These are phyloP conservation scores for Colletotrichum tabaci DNA, from an alignment of 2,329 filamentous ascomycete species.

Conservation along the genomic window DNA sequence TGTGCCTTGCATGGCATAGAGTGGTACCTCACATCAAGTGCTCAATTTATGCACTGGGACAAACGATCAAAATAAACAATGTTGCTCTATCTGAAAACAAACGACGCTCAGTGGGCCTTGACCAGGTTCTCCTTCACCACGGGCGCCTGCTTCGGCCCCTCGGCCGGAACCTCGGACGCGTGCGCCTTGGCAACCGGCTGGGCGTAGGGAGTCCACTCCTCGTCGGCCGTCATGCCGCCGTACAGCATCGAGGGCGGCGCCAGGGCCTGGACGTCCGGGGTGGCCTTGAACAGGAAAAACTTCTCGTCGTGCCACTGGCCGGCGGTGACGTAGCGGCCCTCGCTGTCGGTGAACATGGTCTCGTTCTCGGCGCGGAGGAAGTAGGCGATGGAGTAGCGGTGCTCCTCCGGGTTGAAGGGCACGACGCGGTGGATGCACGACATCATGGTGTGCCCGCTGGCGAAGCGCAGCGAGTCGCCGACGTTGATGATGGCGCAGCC, in stretches of 20 bases:
- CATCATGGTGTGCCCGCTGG: conserved; percentile 66
- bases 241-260: conserved; percentile 64
- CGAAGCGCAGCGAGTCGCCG: conserved; percentile 71
- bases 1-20: not conserved
- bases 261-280: conserved; percentile 55
- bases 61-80: not conserved
- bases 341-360: conserved; percentile 68
- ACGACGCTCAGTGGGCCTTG: conserved; percentile 28
- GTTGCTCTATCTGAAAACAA: not conserved
- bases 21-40: too few species aligned
- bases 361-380: conserved; percentile 71
- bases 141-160: conserved; percentile 31
- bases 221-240: conserved; percentile 59
- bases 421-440: conserved; percentile 72
- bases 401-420: conserved; percentile 59
- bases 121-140: conserved; percentile 34
- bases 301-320: conserved; percentile 70
- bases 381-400: conserved; percentile 71
- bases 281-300: conserved; percentile 44
- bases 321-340: conserved; percentile 68
- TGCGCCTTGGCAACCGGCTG: conserved; percentile 36
- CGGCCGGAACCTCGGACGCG: conserved; percentile 4
- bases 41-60: too few species aligned
- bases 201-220: conserved; percentile 38
- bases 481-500: conserved; percentile 71